Evolutionary conservation across 495 filamentous ascomycete species (phyloP).

Genomic region (Aspergillus mulundensis): DNA sequence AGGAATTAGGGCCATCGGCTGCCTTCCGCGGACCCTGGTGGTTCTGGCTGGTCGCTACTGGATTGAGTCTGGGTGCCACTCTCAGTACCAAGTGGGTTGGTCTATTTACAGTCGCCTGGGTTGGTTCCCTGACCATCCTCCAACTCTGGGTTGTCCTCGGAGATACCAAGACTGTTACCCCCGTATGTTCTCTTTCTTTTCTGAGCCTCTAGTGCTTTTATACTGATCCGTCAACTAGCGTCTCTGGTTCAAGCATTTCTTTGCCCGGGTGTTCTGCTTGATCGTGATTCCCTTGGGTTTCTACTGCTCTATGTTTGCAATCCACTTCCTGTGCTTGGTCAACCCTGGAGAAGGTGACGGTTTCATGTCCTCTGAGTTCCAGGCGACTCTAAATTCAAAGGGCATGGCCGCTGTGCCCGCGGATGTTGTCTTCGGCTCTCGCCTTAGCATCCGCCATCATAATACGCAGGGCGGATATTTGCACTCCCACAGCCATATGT

Average conservation of each 20-base stretch:
- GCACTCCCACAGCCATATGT: conserved; percentile 96
- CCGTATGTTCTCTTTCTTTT: conserved; percentile 40
- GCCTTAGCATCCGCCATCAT: conserved; percentile 79
- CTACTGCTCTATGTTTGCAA: conserved; percentile 92
- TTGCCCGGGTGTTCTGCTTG: conserved; percentile 85
- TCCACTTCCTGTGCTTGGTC: conserved; percentile 87
- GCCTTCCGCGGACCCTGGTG: conserved; percentile 91
- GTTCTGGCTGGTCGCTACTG: conserved; percentile 92
- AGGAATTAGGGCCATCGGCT: conserved; percentile 81
- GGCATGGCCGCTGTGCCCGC: conserved; percentile 91
- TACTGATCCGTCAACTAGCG: conserved; percentile 44
- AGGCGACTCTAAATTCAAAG: conserved; percentile 94
- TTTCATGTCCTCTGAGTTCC: conserved; percentile 99
- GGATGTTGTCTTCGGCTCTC: conserved; percentile 84
- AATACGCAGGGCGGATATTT: conserved; percentile 98
- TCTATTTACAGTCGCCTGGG: conserved; percentile 97
- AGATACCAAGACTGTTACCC: conserved; percentile 76
- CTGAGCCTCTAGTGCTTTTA: not conserved
- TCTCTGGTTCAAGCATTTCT: conserved; percentile 90
- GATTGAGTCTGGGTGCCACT: conserved; percentile 83
- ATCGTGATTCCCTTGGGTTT: conserved; percentile 86
- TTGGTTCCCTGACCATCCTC: conserved; percentile 82
- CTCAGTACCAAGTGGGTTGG: conserved; percentile 98
- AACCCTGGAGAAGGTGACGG: conserved; percentile 97
- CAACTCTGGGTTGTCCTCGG: conserved; percentile 95